Base-by-base conservation (phyloP, 768 basidiomycete genomes). In the Dentipellis sp. region DNA sequence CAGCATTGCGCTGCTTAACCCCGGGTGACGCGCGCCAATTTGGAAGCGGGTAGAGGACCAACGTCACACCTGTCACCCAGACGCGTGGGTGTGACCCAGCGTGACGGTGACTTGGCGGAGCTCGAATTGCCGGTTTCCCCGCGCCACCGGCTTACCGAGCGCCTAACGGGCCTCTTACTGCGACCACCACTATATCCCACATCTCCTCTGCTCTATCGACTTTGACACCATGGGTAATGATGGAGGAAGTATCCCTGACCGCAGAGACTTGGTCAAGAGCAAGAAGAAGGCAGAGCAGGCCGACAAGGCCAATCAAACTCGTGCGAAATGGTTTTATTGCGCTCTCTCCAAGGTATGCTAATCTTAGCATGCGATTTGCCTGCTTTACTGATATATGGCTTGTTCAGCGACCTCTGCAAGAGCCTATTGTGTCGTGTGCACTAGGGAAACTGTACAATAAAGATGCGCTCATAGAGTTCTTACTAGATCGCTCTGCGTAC, bases 361-460 rank as follows among this genome's bases (percentile, higher is more conserved):
- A 12, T 2, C 14, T 46, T 23, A n/a, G 19, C 22, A n/a, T 21
- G 21, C 48, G 19, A 10, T n/a, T 56, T 29, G 35, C 11, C 17
- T 47, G 39, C 42, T 17, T 36, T 54, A 29, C 54, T 50, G 39
- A 47, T 34, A n/a, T 16, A 34, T 46, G 11, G 17, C 29, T 29
- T 38, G 10, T 23, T 11, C 65, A 94, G 92, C 80, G 81, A 54
- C 85, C 84, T n/a, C 76, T 98, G 1, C 83, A 86, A 64, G 84
- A 91, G 57, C 97, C 97, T 0, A 75, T 97, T 5, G 97, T 97
- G 0, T 86, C 94, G 0, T 95, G 93, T 70, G 84, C 84, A 0
- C 77, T 97, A 0, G 97, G 97, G 10, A 95, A 94, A 68, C 74
- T 99, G 0, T 98, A 97, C 68, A 99, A 97, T 72, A 97, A 95